Conservation (phyloP, 2,329 filamentous ascomycete species). For the Lecanosticta acicola region DNA sequence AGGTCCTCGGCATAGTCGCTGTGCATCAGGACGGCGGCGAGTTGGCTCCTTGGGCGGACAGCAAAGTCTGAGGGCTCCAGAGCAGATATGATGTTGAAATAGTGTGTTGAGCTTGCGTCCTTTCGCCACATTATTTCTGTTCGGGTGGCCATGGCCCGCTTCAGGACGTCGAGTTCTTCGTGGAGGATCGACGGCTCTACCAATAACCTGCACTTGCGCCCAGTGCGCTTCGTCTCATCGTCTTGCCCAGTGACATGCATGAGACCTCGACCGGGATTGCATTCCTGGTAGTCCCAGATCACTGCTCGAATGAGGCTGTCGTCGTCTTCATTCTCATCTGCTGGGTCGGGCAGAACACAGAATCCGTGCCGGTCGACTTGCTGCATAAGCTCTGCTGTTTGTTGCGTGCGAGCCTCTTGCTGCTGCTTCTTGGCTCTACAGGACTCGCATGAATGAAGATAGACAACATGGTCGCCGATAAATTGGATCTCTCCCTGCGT, state of each 20-base stretch:
- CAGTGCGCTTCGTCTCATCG: not conserved
- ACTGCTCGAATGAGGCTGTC: not conserved
- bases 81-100: conserved; percentile 5
- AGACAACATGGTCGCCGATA: conserved; percentile 16
- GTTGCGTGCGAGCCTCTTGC: not conserved
- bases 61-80: conserved; percentile 11
- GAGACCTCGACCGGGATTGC: not conserved
- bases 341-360: not conserved
- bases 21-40: conserved; percentile 14
- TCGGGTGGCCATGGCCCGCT: conserved; percentile 7
- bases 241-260: not conserved
- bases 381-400: not conserved
- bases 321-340: not conserved
- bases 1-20: conserved; percentile 16
- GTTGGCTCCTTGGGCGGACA: conserved; percentile 6
- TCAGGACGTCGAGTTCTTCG: conserved; percentile 8
- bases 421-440: conserved; percentile 2
- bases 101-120: conserved; percentile 10
- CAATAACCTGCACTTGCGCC: conserved; percentile 3
- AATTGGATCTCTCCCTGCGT: conserved; percentile 13
- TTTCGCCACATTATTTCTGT: conserved; percentile 10
- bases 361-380: conserved; percentile 1
- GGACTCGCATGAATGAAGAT: conserved; percentile 11
- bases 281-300: not conserved
- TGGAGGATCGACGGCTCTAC: conserved; percentile 3